A percentile compares a stretch with the other conserved stretches of the same genome.
Conservation (phyloP, 2,329 filamentous ascomycete species). For the Penicillium sp. region DNA sequence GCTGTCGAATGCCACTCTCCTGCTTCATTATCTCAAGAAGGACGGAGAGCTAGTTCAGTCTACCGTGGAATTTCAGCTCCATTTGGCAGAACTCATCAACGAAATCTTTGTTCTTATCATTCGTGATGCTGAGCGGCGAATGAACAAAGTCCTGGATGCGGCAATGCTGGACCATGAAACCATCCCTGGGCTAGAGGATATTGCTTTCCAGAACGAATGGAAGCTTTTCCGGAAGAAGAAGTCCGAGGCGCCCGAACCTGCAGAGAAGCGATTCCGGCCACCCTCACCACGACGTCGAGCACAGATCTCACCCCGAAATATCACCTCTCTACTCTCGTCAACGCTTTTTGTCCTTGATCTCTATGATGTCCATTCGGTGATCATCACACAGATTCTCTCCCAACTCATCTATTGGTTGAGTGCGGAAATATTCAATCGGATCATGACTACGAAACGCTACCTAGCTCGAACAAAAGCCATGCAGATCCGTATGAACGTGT, state of each 20-base stretch:
- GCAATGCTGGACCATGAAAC: slow-evolving; percentile 98
- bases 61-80: slow-evolving; percentile 83
- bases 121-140: slow-evolving; percentile 84
- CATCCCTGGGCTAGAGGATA: slow-evolving; percentile 93
- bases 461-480: slow-evolving; percentile 95
- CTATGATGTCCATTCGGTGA: slow-evolving; percentile 98
- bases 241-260: slow-evolving; percentile 74
- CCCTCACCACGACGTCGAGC: slow-evolving; percentile 89
- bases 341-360: slow-evolving; percentile 95
- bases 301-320: slow-evolving; percentile 87
- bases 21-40: slow-evolving; percentile 97
- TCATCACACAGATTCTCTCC: slow-evolving; percentile 82
- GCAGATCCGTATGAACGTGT: slow-evolving; percentile 99
- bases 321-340: slow-evolving; percentile 89
- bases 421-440: slow-evolving; percentile 92
- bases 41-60: slow-evolving; percentile 73
- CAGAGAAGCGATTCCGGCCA: slow-evolving; percentile 84
- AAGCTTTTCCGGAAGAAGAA: slow-evolving; percentile 93
- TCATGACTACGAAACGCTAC: slow-evolving; percentile 95
- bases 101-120: slow-evolving; percentile 99
- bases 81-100: slow-evolving; percentile 90
- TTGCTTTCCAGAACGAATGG: slow-evolving; percentile 97
- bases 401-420: slow-evolving; percentile 95
- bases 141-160: slow-evolving; percentile 89
- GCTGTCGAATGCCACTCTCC: slow-evolving; percentile 92